phyloP scores from a whole-genome alignment of 1,284 basidiomycete species.

The Cyathus olla region DNA sequence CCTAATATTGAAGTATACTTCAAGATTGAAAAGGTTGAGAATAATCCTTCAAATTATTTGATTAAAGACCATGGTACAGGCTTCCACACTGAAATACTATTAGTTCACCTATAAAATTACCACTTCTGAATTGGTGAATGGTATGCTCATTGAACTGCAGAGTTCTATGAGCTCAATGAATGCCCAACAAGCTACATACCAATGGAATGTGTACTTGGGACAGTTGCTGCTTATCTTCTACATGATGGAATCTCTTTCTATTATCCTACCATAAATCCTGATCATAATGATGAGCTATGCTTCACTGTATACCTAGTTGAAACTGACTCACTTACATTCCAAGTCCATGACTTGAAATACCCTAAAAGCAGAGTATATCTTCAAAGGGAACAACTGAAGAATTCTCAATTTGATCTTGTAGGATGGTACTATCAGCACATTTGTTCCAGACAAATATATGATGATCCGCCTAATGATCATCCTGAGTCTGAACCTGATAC shows the following conservation, averaged over 20 bases:
- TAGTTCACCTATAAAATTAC: no score
- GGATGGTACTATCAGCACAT: background rate
- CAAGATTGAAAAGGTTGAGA: no score
- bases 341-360: background rate
- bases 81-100: no score
- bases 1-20: no score
- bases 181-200: no score
- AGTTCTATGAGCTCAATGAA: no score
- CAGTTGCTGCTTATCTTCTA: background rate
- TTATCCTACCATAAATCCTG: background rate
- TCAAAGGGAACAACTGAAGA: background rate
- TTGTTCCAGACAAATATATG: slow-evolving; percentile 24
- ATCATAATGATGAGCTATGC: background rate
- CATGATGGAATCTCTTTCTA: background rate
- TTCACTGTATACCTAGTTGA: background rate
- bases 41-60: no score
- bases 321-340: background rate
- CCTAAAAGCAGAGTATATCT: background rate
- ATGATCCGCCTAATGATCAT: background rate
- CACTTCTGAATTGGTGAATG: no score
- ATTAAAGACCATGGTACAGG: no score
- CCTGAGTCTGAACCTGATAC: background rate
- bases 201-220: background rate
- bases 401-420: slow-evolving; percentile 2
- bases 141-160: no score